Evolutionary conservation across 2,329 filamentous ascomycete species (phyloP).

Genomic region (Cordyceps cateniannulata): DNA sequence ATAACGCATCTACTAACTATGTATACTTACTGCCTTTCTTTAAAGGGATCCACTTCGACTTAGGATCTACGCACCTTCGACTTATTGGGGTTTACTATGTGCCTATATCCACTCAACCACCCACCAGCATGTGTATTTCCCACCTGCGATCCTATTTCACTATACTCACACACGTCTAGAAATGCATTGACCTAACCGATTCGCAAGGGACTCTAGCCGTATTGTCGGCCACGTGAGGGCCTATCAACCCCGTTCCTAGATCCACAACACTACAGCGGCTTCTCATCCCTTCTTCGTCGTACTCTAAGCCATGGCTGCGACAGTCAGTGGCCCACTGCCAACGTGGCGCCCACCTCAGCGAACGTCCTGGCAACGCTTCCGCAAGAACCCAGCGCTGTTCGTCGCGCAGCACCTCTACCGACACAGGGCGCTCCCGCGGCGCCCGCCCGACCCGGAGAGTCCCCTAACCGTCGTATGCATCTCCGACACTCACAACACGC

Average conservation of each 20-base stretch:
- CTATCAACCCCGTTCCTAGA: background rate
- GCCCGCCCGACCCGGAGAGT: background rate
- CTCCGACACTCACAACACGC: constrained; percentile 39
- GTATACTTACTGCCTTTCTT: too few relatives aligned
- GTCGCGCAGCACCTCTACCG: constrained; percentile 3
- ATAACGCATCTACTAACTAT: too few relatives aligned
- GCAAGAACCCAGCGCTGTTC: background rate
- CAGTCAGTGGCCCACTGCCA: background rate
- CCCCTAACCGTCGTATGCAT: constrained; percentile 31
- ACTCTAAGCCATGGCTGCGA: background rate
- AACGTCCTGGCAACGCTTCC: constrained; percentile 8
- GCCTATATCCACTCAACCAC: too few relatives aligned
- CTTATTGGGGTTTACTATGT: too few relatives aligned
- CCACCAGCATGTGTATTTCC: background rate
- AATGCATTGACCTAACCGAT: too few relatives aligned
- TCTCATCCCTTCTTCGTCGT: background rate
- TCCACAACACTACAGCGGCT: background rate
- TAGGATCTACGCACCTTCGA: too few relatives aligned
- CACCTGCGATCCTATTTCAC: too few relatives aligned
- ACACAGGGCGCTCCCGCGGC: background rate
- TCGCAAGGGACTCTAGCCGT: background rate
- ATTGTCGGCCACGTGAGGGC: constrained; percentile 1
- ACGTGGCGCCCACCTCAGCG: background rate
- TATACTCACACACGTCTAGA: background rate
- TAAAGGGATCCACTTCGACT: too few relatives aligned